Percentiles rank a stretch among this genome's conserved stretches.
Conservation (phyloP, 441 rosid species). For the Mallotus japonicus region DNA sequence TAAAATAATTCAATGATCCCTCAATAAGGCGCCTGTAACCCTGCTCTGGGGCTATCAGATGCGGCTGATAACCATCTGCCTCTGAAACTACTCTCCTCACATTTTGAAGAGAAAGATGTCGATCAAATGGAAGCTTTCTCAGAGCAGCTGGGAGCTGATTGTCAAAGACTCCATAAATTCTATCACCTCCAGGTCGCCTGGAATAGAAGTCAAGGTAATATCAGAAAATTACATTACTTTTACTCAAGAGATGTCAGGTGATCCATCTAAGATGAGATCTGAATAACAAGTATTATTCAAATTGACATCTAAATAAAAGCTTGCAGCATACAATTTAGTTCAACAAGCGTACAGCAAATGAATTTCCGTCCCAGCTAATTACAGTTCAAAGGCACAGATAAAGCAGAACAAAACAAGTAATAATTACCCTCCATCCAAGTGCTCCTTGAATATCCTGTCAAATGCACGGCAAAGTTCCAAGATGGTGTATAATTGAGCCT, state of each 20-base stretch:
- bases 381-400: background rate
- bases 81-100: slow-evolving; percentile 82
- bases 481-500: slow-evolving; percentile 87
- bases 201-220: slow-evolving; percentile 13
- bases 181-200: slow-evolving; percentile 98
- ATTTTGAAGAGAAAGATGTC: slow-evolving; percentile 81
- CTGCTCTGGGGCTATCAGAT: slow-evolving; percentile 92
- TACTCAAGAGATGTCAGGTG: background rate
- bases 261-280: background rate
- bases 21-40: slow-evolving; percentile 87
- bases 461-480: slow-evolving; percentile 93
- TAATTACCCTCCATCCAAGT: slow-evolving; percentile 91
- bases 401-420: background rate
- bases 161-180: slow-evolving; percentile 93
- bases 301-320: background rate
- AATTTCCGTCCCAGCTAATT: background rate
- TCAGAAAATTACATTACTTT: slow-evolving; percentile 9
- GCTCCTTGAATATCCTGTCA: slow-evolving; percentile 86
- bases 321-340: background rate
- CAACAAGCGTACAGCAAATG: background rate
- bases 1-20: slow-evolving; percentile 62
- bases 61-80: slow-evolving; percentile 96
- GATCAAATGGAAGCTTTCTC: slow-evolving; percentile 87
- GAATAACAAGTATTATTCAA: background rate
- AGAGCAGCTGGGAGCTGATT: slow-evolving; percentile 92